Conservation (phyloP, 768 basidiomycete genomes). For the Amanita thiersii region DNA sequence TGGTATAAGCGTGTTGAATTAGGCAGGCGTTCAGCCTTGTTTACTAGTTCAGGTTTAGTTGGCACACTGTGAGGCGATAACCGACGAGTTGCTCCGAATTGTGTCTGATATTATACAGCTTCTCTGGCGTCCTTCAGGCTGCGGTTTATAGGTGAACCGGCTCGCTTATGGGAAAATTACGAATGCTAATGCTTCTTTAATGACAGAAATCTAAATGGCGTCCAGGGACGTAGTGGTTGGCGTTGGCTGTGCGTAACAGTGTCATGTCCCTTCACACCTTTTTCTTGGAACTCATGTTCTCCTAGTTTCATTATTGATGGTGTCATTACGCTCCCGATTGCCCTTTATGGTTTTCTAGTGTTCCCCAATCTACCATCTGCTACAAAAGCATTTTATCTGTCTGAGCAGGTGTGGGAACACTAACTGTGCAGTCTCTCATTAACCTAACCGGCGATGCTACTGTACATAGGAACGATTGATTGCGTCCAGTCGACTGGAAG, state of each 20-base stretch:
- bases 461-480: slow-evolving; percentile 44
- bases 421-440: background rate
- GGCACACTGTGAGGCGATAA: slow-evolving; percentile 45
- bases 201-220: slow-evolving; percentile 43
- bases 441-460: background rate
- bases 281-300: slow-evolving; percentile 5
- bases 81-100: background rate
- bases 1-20: slow-evolving; percentile 70
- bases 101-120: slow-evolving; percentile 25
- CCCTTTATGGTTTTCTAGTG: slow-evolving; percentile 60
- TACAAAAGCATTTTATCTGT: slow-evolving; percentile 57
- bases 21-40: slow-evolving; percentile 65
- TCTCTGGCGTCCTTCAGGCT: slow-evolving; percentile 59
- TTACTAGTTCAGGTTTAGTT: slow-evolving; percentile 53
- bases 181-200: background rate
- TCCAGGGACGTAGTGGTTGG: slow-evolving; percentile 52
- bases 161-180: background rate
- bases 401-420: slow-evolving; percentile 32
- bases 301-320: slow-evolving; percentile 60
- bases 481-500: slow-evolving; percentile 39
- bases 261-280: slow-evolving; percentile 1
- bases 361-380: slow-evolving; percentile 68
- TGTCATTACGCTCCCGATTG: slow-evolving; percentile 64
- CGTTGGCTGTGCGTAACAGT: slow-evolving; percentile 46
- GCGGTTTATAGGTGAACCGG: slow-evolving; percentile 45